Conservation (phyloP, 495 filamentous ascomycete genomes). For the Penicillium pancosmium region DNA sequence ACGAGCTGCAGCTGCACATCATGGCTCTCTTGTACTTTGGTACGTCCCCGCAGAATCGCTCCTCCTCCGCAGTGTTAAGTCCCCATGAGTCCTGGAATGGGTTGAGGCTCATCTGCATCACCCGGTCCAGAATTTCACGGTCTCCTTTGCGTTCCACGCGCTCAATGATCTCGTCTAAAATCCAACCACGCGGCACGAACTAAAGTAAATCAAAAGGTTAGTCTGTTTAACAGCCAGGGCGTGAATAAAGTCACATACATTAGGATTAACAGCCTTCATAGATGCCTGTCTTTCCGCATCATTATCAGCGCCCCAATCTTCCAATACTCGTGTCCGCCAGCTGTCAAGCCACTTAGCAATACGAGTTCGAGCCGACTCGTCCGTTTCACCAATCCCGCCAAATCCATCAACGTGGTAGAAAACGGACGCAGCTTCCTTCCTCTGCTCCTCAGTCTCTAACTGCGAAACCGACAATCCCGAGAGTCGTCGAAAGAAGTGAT, state of each 20-base stretch:
- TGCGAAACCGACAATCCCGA: conserved; percentile 57
- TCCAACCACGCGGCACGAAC: conserved; percentile 86
- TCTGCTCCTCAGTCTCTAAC: conserved; percentile 60
- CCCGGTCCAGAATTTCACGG: conserved; percentile 68
- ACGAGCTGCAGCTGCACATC: conserved; percentile 85
- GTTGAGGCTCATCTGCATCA: conserved; percentile 77
- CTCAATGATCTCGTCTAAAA: conserved; percentile 89
- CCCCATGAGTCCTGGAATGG: conserved; percentile 85
- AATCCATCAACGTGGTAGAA: conserved; percentile 76
- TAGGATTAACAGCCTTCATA: conserved; percentile 90
- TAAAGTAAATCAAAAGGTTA: conserved; percentile 15
- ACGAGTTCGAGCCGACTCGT: conserved; percentile 58
- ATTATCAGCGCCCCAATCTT: conserved; percentile 65
- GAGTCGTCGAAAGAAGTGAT: conserved; percentile 84
- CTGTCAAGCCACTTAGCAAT: conserved; percentile 74
- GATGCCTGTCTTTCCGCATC: conserved; percentile 64
- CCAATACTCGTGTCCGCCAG: conserved; percentile 67
- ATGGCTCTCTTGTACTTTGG: conserved; percentile 73
- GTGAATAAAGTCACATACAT: conserved; percentile 40
- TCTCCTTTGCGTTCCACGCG: conserved; percentile 85
- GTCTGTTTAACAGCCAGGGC: not conserved
- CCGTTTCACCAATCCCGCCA: conserved; percentile 57
- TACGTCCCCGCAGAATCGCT: conserved; percentile 86
- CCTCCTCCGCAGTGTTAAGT: conserved; percentile 70
- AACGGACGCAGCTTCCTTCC: conserved; percentile 56